Evolutionary conservation across 2,329 filamentous ascomycete species (phyloP), one percentile per base, ranked within the genome.

Genomic region (Tolypocladium capitatum): DNA sequence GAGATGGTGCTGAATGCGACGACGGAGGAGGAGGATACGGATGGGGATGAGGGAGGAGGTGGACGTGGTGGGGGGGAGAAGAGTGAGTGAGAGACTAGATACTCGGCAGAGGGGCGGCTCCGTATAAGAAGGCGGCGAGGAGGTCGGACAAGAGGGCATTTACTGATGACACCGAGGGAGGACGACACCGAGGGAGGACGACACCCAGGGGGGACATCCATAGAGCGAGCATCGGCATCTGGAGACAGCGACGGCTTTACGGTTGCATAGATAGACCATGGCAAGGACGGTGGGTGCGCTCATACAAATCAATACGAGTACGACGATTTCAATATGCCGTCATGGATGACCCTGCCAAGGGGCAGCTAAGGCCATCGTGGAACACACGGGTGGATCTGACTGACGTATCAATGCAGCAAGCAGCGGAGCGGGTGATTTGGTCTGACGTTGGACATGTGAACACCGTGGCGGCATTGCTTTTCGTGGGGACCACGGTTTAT

Each of bases 21-120:
- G 31, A 67, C 65, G 66, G 63, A 66, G 51, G 63, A 66, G 51
- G 64, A 68, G 38, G 65, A 68, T 13, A 60, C 60, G 3, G 63
- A 66, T 16, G 60, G 46, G 2, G 61, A 68, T n/a, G 58, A 64
- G 56, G 20, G 36, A 40, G 36, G 18, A 33, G 7, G 38, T 5
- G 38, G 38, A 27, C 16, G 24, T 24, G 14, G 24, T 42, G 9
- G 18, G 38, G 38, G 38, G 30, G 24, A 42, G 38, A 16, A 1
- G 38, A 41, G 38, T 30, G 28, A 30, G 28, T 10, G 28, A 30
- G 28, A 18, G 38, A 41, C 9, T 11, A n/a, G 5, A 32, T 14
- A 5, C 30, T 31, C 27, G 27, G 5, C 4, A 6, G 8, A 6
- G 24, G 27, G 27, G 27, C 5, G 27, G 27, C 27, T 4, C 4